Conservation (phyloP, 2,329 filamentous ascomycete genomes). For the Phaeophleospora eucalypticola region DNA sequence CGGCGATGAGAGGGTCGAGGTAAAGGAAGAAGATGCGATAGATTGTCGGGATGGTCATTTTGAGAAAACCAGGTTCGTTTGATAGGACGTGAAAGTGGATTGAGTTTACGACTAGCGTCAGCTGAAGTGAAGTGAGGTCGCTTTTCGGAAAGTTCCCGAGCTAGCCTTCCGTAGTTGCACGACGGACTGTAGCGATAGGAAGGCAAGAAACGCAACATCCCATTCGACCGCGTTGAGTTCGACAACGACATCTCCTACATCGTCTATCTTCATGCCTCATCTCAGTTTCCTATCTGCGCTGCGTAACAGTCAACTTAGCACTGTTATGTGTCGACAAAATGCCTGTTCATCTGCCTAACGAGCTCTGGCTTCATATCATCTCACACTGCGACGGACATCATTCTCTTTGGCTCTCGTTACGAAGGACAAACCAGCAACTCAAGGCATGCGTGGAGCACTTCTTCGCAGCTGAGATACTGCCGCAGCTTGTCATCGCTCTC, state of each 20-base stretch:
- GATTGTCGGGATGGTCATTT: constrained; percentile 12
- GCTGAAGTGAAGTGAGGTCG: neutral
- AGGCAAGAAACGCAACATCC: neutral
- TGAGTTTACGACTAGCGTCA: neutral
- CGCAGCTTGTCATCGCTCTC: constrained; percentile 7
- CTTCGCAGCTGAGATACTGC: constrained; percentile 9
- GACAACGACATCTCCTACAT: neutral
- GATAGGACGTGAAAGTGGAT: too few species aligned
- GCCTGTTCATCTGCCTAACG: constrained; percentile 9
- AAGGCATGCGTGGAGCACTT: constrained; percentile 15
- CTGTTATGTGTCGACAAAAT: too few species aligned
- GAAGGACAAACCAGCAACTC: constrained; percentile 4
- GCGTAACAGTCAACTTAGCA: too few species aligned
- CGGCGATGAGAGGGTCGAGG: constrained; percentile 15
- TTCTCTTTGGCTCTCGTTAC: constrained; percentile 8
- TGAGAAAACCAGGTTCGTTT: too few species aligned
- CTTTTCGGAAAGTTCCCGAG: neutral
- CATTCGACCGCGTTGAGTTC: neutral
- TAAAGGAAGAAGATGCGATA: constrained; percentile 17
- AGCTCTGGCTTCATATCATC: constrained; percentile 12
- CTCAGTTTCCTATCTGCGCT: too few species aligned
- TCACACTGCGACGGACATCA: neutral
- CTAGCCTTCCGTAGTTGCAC: neutral
- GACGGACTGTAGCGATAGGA: neutral
- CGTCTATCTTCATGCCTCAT: too few species aligned